phyloP scores from a whole-genome alignment of 2,329 filamentous ascomycete species.

The Venturia asperata region DNA sequence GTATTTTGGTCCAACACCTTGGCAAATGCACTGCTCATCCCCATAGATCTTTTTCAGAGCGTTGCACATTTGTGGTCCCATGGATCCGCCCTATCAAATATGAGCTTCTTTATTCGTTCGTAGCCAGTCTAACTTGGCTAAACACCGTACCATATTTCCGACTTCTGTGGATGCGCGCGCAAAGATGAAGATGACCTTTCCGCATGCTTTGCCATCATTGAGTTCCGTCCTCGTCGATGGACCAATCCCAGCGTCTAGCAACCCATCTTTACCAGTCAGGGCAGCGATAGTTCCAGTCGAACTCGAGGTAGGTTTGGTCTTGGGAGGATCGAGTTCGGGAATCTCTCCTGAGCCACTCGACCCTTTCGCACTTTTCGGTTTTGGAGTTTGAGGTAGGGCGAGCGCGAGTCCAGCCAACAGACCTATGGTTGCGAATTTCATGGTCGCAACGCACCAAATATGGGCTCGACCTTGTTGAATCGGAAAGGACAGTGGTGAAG shows the following conservation, averaged over 20 bases:
- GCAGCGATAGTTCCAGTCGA: neutral
- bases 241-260: slow-evolving; percentile 9
- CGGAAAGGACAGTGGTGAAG: slow-evolving; percentile 7
- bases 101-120: neutral
- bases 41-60: slow-evolving; percentile 17
- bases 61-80: slow-evolving; percentile 21
- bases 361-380: neutral
- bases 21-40: slow-evolving; percentile 4
- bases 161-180: slow-evolving; percentile 43
- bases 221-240: slow-evolving; percentile 1
- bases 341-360: neutral
- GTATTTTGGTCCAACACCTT: slow-evolving; percentile 15
- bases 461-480: neutral
- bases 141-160: slow-evolving; percentile 39
- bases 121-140: neutral
- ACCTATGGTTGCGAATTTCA: neutral
- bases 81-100: slow-evolving; percentile 20
- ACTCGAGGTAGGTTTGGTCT: neutral
- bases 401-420: neutral
- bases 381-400: neutral
- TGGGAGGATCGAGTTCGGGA: slow-evolving; percentile 2
- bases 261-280: slow-evolving; percentile 12
- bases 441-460: neutral
- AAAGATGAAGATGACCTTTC: slow-evolving; percentile 41
- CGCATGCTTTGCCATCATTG: neutral